phyloP scores from a whole-genome alignment of 2,329 filamentous ascomycete species.

The Didymella pomorum region DNA sequence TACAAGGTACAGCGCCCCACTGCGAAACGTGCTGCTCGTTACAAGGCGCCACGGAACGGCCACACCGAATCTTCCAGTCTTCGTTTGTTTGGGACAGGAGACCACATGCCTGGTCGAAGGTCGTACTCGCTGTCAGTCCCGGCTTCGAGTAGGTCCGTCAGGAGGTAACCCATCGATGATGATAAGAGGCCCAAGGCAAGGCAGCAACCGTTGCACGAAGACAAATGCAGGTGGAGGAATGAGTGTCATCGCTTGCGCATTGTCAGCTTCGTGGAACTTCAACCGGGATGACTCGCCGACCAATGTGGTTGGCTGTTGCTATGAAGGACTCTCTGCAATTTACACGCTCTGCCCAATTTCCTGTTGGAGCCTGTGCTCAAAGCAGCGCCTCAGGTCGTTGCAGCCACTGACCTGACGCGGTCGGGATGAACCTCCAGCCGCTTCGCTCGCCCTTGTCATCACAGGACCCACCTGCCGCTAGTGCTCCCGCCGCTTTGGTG shows the following conservation, averaged over 20 bases:
- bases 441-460: conserved; percentile 6
- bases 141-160: conserved; percentile 1
- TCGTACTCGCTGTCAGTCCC: background rate
- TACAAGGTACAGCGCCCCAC: conserved; percentile 1
- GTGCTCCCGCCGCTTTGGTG: conserved; percentile 8
- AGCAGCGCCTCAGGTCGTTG: background rate
- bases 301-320: background rate
- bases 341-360: background rate
- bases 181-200: conserved; percentile 8
- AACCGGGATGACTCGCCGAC: conserved; percentile 4
- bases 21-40: conserved; percentile 4
- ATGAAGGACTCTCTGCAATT: background rate
- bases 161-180: background rate
- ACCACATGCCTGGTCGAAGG: conserved; percentile 5
- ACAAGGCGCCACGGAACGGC: background rate
- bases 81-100: conserved; percentile 5
- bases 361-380: background rate
- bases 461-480: conserved; percentile 14
- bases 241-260: conserved; percentile 10
- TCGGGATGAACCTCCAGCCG: background rate
- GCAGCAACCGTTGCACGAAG: conserved; percentile 9
- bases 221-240: conserved; percentile 16
- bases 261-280: conserved; percentile 11
- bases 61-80: background rate
- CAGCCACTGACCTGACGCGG: conserved; percentile 8